A percentile compares a stretch with the other conserved stretches of the same genome.
Conservation (phyloP, 2,329 filamentous ascomycete genomes). For the Knoxdaviesia proteae region DNA sequence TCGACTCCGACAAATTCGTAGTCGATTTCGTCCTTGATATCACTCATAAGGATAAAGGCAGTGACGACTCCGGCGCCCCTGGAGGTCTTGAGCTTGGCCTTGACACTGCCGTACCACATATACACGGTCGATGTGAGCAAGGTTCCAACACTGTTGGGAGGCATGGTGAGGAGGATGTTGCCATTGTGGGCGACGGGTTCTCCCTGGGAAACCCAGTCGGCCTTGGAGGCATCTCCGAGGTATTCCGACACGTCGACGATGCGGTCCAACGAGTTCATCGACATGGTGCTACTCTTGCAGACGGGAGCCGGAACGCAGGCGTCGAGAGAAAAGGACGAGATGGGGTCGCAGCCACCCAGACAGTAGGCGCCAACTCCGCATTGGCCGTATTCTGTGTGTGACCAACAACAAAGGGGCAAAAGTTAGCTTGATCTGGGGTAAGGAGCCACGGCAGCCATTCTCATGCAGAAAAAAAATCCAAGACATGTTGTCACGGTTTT, state of each 20-base stretch:
- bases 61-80: conserved; percentile 82
- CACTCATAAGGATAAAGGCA: conserved; percentile 85
- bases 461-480: not conserved
- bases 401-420: conserved; percentile 4
- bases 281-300: conserved; percentile 56
- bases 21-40: conserved; percentile 96
- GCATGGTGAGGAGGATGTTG: conserved; percentile 73
- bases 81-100: conserved; percentile 65
- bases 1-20: conserved; percentile 84
- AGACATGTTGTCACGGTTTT: not conserved
- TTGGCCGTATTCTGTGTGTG: conserved; percentile 57
- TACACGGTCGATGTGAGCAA: conserved; percentile 68
- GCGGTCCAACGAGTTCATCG: conserved; percentile 50
- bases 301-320: conserved; percentile 70
- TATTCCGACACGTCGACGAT: conserved; percentile 59
- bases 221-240: conserved; percentile 57
- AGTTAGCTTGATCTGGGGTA: conserved; percentile 5
- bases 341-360: conserved; percentile 82
- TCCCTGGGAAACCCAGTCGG: conserved; percentile 81
- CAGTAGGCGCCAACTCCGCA: conserved; percentile 92
- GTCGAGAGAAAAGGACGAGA: conserved; percentile 62
- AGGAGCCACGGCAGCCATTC: not conserved
- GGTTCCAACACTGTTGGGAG: conserved; percentile 64
- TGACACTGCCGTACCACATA: conserved; percentile 93
- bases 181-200: conserved; percentile 46